These are phyloP conservation scores for Zanthoxylum bungeanum DNA, from an alignment of 345 rosid genomes.

Conservation along the genomic window DNA sequence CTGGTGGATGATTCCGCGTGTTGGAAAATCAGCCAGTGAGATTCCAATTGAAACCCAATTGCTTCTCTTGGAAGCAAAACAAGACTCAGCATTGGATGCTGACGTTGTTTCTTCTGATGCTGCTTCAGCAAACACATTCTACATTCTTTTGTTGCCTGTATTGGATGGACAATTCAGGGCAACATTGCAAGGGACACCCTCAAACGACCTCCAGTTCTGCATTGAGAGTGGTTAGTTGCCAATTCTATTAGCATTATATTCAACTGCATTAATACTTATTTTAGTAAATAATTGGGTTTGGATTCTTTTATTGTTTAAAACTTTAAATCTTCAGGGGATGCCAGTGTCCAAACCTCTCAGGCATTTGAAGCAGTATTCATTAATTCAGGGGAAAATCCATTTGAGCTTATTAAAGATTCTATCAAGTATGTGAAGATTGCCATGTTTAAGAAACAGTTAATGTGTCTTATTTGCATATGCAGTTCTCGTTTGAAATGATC, in stretches of 20 bases:
- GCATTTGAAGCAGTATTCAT: constrained; percentile 46
- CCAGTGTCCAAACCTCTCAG: constrained; percentile 32
- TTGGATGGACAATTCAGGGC: constrained; percentile 55
- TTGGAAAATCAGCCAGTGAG: constrained; percentile 44
- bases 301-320: constrained; percentile 5
- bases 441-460: neutral
- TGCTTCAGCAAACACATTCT: constrained; percentile 19
- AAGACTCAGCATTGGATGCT: constrained; percentile 33
- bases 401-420: constrained; percentile 50
- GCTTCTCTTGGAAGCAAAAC: constrained; percentile 47
- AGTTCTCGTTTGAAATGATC: neutral
- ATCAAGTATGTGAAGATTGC: constrained; percentile 33
- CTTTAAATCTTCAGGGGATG: constrained; percentile 42
- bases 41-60: constrained; percentile 60
- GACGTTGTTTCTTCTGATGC: constrained; percentile 14
- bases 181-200: constrained; percentile 51
- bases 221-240: constrained; percentile 47
- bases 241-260: neutral
- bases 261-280: neutral
- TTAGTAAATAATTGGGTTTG: neutral
- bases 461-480: neutral
- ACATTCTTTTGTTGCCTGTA: constrained; percentile 51
- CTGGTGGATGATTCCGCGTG: constrained; percentile 75
- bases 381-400: constrained; percentile 57
- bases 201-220: constrained; percentile 55